Evolutionary conservation across 129 eudicot genomes (phyloP).

Genomic region (Artemisia argyi): DNA sequence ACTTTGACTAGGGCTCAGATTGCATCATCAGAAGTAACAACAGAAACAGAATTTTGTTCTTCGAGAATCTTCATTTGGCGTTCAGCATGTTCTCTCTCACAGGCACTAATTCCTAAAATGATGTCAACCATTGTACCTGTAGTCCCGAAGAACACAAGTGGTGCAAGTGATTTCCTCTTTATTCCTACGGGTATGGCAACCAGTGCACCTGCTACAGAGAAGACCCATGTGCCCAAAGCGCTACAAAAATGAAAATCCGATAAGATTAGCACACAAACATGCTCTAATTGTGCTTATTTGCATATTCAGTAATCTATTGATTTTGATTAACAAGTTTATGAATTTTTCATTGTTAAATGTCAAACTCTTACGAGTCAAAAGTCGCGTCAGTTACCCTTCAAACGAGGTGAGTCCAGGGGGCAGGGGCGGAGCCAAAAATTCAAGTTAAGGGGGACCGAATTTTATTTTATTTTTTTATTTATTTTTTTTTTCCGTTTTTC

Average conservation of each 20-base stretch:
- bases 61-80: conserved; percentile 85
- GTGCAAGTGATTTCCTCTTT: conserved; percentile 87
- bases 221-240: conserved; percentile 97
- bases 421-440: too few species aligned
- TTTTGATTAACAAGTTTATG: too few species aligned
- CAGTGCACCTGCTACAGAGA: conserved; percentile 95
- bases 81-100: conserved; percentile 96
- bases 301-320: too few species aligned
- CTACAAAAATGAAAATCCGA: conserved; percentile 39
- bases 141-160: conserved; percentile 94
- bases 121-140: conserved; percentile 98
- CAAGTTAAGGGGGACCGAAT: too few species aligned
- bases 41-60: conserved; percentile 46
- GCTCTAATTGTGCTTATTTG: neutral
- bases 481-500: too few species aligned
- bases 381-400: too few species aligned
- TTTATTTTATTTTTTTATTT: too few species aligned
- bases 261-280: neutral
- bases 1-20: conserved; percentile 24
- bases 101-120: conserved; percentile 88
- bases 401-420: too few species aligned
- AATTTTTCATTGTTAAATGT: too few species aligned
- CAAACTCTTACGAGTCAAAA: too few species aligned
- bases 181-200: conserved; percentile 93
- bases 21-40: conserved; percentile 29